Evolutionary conservation across 345 rosid genomes (phyloP).

Genomic region (Tarenaya hassleriana): DNA sequence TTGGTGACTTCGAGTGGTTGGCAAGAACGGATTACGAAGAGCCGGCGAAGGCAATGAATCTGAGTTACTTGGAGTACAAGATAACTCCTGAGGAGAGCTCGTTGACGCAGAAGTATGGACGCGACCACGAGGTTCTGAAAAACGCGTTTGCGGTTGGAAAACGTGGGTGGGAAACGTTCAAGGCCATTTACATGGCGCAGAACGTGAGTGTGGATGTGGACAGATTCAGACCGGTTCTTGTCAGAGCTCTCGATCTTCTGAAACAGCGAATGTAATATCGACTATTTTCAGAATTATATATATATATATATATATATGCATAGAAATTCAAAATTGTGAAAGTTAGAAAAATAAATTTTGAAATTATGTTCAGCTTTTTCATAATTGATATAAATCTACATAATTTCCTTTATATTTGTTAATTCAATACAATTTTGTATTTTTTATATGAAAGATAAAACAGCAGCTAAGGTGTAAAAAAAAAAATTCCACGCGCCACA

Average conservation of each 20-base stretch:
- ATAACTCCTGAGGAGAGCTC: constrained; percentile 59
- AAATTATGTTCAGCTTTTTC: no score
- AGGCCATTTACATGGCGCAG: constrained; percentile 61
- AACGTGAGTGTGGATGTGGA: constrained; percentile 55
- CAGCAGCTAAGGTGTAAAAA: no score
- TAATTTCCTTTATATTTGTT: no score
- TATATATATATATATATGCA: no score
- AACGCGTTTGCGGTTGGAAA: constrained; percentile 44
- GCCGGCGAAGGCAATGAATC: constrained; percentile 58
- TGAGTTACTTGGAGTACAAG: constrained; percentile 59
- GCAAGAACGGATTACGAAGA: constrained; percentile 41
- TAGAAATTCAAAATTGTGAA: no score
- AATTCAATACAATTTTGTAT: no score
- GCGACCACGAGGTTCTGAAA: constrained; percentile 44
- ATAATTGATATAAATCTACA: no score
- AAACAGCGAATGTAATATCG: not conserved
- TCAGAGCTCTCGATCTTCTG: constrained; percentile 53
- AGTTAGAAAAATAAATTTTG: no score
- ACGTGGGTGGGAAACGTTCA: constrained; percentile 53
- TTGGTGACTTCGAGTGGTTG: constrained; percentile 59
- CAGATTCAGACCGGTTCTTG: constrained; percentile 54
- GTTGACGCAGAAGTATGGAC: constrained; percentile 39
- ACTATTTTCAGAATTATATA: no score
- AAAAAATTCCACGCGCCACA: no score
- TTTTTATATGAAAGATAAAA: no score